Percentiles rank a stretch among this genome's conserved stretches.
Evolutionary conservation across 2,329 filamentous ascomycete species (phyloP).

Genomic region (Pleurostoma richardsiae): DNA sequence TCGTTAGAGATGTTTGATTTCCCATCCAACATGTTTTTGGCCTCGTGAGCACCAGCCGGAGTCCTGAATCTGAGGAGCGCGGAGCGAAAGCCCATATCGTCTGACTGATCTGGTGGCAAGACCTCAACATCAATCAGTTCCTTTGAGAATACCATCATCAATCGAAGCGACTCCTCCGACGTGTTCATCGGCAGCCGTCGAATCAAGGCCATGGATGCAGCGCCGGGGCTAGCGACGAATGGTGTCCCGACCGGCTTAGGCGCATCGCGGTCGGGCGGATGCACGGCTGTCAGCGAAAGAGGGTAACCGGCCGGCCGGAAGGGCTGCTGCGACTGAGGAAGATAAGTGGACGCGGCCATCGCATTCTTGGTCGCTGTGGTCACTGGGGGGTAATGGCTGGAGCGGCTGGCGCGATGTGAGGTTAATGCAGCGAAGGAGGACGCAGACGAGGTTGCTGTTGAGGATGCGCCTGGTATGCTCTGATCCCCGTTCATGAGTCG

Average conservation of each 20-base stretch:
- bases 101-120: conserved; percentile 40
- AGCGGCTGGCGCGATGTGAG: conserved; percentile 23
- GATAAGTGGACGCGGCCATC: conserved; percentile 41
- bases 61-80: conserved; percentile 50
- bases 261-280: conserved; percentile 36
- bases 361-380: conserved; percentile 20
- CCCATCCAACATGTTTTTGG: conserved; percentile 53
- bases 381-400: conserved; percentile 22
- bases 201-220: conserved; percentile 41
- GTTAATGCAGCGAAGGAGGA: conserved; percentile 27
- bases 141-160: conserved; percentile 56
- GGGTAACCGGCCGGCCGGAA: conserved; percentile 30
- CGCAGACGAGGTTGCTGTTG: conserved; percentile 19
- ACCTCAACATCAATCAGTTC: conserved; percentile 48
- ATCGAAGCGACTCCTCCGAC: conserved; percentile 45
- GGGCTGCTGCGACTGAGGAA: conserved; percentile 32
- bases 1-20: conserved; percentile 46
- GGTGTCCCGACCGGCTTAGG: conserved; percentile 33
- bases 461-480: conserved; percentile 16
- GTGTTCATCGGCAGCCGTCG: conserved; percentile 49
- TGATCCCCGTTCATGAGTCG: conserved; percentile 25
- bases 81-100: conserved; percentile 44
- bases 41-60: conserved; percentile 47
- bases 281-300: conserved; percentile 21
- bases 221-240: conserved; percentile 26